Conservation (phyloP, 2,329 filamentous ascomycete species). For the Microdochium nivale region DNA sequence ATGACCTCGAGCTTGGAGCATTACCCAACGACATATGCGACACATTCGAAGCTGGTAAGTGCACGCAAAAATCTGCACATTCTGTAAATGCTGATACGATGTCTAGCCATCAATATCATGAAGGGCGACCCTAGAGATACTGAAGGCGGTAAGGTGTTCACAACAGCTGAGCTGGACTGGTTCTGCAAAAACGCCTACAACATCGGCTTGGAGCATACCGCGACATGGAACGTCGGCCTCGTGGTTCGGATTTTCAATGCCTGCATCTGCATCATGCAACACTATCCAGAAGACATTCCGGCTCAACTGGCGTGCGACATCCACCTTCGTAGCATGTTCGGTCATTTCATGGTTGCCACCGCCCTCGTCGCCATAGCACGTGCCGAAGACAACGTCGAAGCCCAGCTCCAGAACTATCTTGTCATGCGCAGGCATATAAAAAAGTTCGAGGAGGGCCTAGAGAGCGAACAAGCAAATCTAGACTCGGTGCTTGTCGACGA, state of each 20-base stretch:
- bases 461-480: slow-evolving; percentile 27
- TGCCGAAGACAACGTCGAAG: slow-evolving; percentile 37
- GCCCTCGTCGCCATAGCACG: slow-evolving; percentile 43
- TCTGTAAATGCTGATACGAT: slow-evolving; percentile 4
- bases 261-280: slow-evolving; percentile 42
- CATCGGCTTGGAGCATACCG: slow-evolving; percentile 53
- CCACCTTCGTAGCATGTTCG: slow-evolving; percentile 54
- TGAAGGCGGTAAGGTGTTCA: slow-evolving; percentile 43
- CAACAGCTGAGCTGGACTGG: slow-evolving; percentile 65
- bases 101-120: slow-evolving; percentile 31
- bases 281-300: slow-evolving; percentile 39
- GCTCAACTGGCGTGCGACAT: slow-evolving; percentile 36
- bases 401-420: slow-evolving; percentile 52
- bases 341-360: slow-evolving; percentile 57
- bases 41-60: slow-evolving; percentile 35
- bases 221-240: slow-evolving; percentile 41
- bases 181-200: slow-evolving; percentile 80
- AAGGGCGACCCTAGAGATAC: slow-evolving; percentile 26
- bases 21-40: slow-evolving; percentile 43
- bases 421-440: slow-evolving; percentile 51
- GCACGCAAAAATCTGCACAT: background rate
- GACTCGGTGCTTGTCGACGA: slow-evolving; percentile 39
- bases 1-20: slow-evolving; percentile 5
- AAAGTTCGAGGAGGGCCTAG: slow-evolving; percentile 42
- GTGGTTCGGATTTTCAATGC: slow-evolving; percentile 47